These are phyloP conservation scores for Ephemerocybe angulata DNA, from an alignment of 768 basidiomycete genomes.

Conservation along the genomic window DNA sequence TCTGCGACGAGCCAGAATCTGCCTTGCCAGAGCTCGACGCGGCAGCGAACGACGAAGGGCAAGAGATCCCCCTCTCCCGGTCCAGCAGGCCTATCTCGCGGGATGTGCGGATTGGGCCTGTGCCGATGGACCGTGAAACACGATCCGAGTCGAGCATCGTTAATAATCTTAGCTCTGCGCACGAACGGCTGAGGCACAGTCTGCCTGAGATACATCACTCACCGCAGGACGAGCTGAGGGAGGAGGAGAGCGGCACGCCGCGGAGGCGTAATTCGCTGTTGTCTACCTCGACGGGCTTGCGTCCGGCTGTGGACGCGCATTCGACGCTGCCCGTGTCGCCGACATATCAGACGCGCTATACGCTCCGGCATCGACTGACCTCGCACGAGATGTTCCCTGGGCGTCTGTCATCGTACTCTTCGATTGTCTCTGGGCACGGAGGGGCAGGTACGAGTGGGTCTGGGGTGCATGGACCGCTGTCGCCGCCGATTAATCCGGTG, in stretches of 20 bases:
- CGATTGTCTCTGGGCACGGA: not conserved
- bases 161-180: conserved; percentile 1
- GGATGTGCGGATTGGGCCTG: conserved; percentile 17
- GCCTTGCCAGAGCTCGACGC: conserved; percentile 16
- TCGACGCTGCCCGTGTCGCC: not conserved
- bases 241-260: not conserved
- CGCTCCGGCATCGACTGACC: not conserved
- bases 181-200: not conserved
- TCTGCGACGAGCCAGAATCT: conserved; percentile 24
- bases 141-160: conserved; percentile 28
- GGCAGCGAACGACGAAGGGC: conserved; percentile 7
- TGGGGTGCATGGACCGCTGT: conserved; percentile 16
- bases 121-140: conserved; percentile 30
- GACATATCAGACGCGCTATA: not conserved
- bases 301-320: not conserved
- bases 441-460: not conserved
- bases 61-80: not conserved
- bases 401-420: not conserved
- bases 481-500: conserved; percentile 35
- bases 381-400: not conserved
- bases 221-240: not conserved
- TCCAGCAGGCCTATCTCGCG: not conserved
- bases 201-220: not conserved
- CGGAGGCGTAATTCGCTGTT: not conserved
- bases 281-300: not conserved